These are phyloP conservation scores for Skeletonema marinoi DNA, from an alignment of 108 stramenopile species.

Conservation along the genomic window DNA sequence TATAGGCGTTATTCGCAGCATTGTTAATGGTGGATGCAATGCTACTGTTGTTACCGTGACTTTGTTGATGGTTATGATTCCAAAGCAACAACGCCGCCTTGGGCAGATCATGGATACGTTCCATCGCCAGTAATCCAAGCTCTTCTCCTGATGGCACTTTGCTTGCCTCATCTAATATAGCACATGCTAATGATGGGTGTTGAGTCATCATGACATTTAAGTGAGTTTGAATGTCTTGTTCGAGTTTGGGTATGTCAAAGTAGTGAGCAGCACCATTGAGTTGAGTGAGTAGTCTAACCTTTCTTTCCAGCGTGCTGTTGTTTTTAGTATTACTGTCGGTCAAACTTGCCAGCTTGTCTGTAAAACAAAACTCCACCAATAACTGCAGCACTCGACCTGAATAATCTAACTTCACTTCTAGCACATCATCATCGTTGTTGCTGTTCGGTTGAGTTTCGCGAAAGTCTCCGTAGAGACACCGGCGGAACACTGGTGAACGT, in stretches of 20 bases:
- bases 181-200: conserved; percentile 46
- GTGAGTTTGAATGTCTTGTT: conserved; percentile 23
- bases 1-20: not conserved
- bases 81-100: conserved; percentile 37
- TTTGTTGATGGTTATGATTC: not conserved
- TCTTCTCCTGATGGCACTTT: conserved; percentile 39
- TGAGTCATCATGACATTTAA: conserved; percentile 31
- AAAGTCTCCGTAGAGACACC: conserved; percentile 49
- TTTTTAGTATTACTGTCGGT: not conserved
- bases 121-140: conserved; percentile 22
- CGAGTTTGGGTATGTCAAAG: conserved; percentile 45
- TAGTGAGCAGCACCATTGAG: conserved; percentile 39
- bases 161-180: conserved; percentile 44
- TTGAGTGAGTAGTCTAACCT: conserved; percentile 33
- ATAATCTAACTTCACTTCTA: conserved; percentile 46
- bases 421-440: conserved; percentile 16
- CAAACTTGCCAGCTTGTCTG: conserved; percentile 33
- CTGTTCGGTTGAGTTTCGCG: conserved; percentile 12
- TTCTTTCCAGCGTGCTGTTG: conserved; percentile 7
- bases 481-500: conserved; percentile 41
- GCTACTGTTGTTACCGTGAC: not conserved
- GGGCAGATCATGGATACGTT: conserved; percentile 34
- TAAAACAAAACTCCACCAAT: conserved; percentile 54
- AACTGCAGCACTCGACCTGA: conserved; percentile 39
- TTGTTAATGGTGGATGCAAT: not conserved